Base-by-base conservation (phyloP, 768 basidiomycete genomes). In the Saitozyma podzolica region DNA sequence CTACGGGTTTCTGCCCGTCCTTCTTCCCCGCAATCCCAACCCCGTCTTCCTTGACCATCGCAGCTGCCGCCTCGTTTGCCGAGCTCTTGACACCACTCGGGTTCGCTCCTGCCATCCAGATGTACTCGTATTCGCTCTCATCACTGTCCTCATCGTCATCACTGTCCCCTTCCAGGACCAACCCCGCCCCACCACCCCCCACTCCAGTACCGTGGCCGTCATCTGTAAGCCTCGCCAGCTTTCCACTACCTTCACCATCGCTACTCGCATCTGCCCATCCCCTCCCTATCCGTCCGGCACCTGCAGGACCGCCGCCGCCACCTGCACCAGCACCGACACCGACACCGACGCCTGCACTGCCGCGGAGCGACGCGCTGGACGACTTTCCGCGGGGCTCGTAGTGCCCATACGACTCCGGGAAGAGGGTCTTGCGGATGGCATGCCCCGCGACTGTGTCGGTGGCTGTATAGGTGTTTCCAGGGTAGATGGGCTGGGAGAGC, bases 401-500 rank as follows among this genome's bases (percentile, higher is more conserved):
- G 29, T 29, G 29, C 29, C 29, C 29, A 29, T 29, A 29, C 29
- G 29, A 29, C 29, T 29, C 29, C 29, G 58, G 50, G 19, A 59
- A 59, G 50, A 59, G 58, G 6, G 29, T 19, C 9, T 50, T 49
- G 16, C 58, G 59, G 40, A 29, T 29, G 29, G 29, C 29, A 29
- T 29, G 29, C 29, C 29, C 29, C 29, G 29, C 29, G 29, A 29
- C 29, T 29, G 29, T 29, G 29, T 29, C 29, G 40, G 11, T 54
- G 49, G 72, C 70, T 11, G 75, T 76, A 50, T 61, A 68, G 41
- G 69, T 73, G 0, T 58, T 65, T 14, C 72, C 67, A 9, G 74
- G 67, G 59, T 79, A 79, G 58, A 76, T 73, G 3, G 91, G 86
- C 54, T 92, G 87, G 56, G 85, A 84, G 39, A 95, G 84, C 60